phyloP scores from a whole-genome alignment of 805 yeast genomes.

The Candida fluviatilis region DNA sequence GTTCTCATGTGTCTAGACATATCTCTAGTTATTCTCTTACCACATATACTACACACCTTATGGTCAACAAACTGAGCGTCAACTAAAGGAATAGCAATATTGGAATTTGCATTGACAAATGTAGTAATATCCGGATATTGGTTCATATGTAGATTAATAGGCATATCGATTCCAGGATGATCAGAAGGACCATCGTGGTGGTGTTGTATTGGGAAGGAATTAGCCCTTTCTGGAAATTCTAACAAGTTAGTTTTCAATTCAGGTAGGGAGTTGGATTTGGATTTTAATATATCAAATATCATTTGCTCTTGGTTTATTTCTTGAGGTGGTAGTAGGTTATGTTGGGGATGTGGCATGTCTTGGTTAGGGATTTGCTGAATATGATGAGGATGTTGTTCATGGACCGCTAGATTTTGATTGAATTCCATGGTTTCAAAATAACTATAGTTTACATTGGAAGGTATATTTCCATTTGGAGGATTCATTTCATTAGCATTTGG shows the following conservation, averaged over 20 bases:
- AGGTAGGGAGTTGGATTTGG: not conserved
- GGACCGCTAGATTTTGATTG: not conserved
- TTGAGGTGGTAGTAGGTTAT: not conserved
- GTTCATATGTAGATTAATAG: conserved; percentile 8
- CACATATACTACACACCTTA: conserved; percentile 48
- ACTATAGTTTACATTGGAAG: not conserved
- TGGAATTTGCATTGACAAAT: conserved; percentile 31
- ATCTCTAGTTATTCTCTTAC: conserved; percentile 53
- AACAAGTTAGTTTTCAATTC: not conserved
- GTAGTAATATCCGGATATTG: conserved; percentile 38
- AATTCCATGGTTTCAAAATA: not conserved
- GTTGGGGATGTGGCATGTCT: not conserved
- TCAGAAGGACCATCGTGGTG: not conserved
- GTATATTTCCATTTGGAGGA: not conserved
- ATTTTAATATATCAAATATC: not conserved
- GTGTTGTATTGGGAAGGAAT: not conserved
- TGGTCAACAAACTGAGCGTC: conserved; percentile 37
- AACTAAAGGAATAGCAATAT: conserved; percentile 31
- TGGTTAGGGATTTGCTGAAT: not conserved
- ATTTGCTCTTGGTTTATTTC: not conserved
- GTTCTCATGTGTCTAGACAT: conserved; percentile 60
- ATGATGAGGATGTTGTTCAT: not conserved
- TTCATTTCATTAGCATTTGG: not conserved
- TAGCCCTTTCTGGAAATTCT: not conserved
- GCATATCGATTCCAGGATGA: conserved; percentile 1